Conservation (phyloP, 2,329 filamentous ascomycete genomes). For the Monosporascus sp. region DNA sequence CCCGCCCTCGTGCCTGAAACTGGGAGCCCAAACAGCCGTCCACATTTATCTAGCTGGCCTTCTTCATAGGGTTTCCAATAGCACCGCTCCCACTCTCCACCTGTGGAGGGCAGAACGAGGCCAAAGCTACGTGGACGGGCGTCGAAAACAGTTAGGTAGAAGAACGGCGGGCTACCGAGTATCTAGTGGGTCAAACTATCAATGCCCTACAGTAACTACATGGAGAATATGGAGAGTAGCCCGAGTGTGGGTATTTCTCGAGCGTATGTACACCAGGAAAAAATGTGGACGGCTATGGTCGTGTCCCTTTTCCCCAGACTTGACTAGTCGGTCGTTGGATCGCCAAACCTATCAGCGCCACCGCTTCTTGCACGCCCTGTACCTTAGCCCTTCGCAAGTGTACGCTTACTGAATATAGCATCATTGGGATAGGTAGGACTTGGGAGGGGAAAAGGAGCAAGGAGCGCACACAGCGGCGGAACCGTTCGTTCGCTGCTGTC, state of each 20-base stretch:
- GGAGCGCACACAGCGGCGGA: too few relatives aligned
- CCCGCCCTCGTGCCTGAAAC: not conserved
- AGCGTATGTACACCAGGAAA: not conserved
- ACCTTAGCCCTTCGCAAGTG: too few relatives aligned
- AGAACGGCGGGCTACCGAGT: not conserved
- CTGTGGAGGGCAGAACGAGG: not conserved
- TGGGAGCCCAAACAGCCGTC: not conserved
- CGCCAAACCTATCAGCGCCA: not conserved
- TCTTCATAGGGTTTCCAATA: not conserved
- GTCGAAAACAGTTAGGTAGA: not conserved
- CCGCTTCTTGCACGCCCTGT: not conserved
- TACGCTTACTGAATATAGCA: too few relatives aligned
- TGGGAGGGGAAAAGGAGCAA: too few relatives aligned
- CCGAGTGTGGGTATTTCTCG: too few relatives aligned
- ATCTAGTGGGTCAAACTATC: too few relatives aligned
- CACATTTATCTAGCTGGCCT: not conserved
- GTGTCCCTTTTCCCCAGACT: not conserved
- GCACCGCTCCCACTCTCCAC: not conserved
- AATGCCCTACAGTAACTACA: too few relatives aligned
- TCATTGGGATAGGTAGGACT: too few relatives aligned
- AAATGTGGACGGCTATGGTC: not conserved
- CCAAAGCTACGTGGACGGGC: not conserved
- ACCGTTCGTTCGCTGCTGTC: too few relatives aligned
- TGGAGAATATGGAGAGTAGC: too few relatives aligned
- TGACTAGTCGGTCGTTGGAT: not conserved